A percentile compares a stretch with the other conserved stretches of the same genome.
Evolutionary conservation across 371 early-diverging fungal species (phyloP).

Genomic region (Mucor mucedo): DNA sequence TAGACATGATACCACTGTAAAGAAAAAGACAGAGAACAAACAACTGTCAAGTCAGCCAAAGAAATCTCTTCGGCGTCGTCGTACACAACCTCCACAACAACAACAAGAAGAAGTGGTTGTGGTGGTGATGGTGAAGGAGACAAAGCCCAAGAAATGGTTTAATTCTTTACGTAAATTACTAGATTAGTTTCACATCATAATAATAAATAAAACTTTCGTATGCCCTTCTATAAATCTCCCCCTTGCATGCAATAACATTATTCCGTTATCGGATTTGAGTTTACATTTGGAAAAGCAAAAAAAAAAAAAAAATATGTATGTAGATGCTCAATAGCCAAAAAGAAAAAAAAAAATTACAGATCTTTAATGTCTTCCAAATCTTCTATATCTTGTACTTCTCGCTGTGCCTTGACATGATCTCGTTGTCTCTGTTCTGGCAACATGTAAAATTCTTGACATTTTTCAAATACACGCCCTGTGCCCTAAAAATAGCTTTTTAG

Average conservation of each 20-base stretch:
- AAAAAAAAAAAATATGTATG: not conserved
- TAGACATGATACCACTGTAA: too few relatives aligned
- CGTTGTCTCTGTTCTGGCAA: slow-evolving; percentile 44
- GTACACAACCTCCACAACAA: too few relatives aligned
- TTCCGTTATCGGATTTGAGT: slow-evolving; percentile 12
- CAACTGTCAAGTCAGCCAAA: not conserved
- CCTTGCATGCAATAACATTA: not conserved
- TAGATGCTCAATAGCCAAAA: not conserved
- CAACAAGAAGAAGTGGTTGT: too few relatives aligned
- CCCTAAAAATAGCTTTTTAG: slow-evolving; percentile 27
- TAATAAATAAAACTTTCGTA: slow-evolving; percentile 9
- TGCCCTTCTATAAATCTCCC: not conserved
- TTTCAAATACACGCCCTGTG: slow-evolving; percentile 49
- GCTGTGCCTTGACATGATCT: slow-evolving; percentile 40
- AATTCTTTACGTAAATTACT: slow-evolving; percentile 12
- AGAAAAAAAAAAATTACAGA: not conserved
- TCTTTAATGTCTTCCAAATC: slow-evolving; percentile 49
- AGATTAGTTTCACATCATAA: not conserved
- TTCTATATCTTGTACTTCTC: slow-evolving; percentile 48
- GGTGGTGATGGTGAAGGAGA: not conserved
- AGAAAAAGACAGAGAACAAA: not conserved
- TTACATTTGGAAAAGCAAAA: slow-evolving; percentile 3
- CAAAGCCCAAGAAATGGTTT: slow-evolving; percentile 7
- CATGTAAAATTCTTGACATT: slow-evolving; percentile 52
- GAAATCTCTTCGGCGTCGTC: not conserved